Conservation (phyloP, 768 basidiomycete species). For the Termitomyces sp. region DNA sequence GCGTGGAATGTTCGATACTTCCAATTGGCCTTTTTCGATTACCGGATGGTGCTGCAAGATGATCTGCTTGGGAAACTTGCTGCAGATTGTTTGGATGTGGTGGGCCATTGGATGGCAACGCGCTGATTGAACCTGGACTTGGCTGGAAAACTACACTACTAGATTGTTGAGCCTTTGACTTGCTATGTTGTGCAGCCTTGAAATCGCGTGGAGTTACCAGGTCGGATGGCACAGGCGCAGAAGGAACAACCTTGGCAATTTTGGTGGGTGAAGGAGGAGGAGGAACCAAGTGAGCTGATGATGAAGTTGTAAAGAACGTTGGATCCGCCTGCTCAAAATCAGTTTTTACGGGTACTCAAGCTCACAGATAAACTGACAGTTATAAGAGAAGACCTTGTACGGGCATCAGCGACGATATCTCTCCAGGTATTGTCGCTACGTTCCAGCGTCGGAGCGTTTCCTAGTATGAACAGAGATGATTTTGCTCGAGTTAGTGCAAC, state of each 20-base stretch:
- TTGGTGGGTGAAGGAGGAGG: conserved; percentile 19
- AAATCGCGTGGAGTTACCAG: conserved; percentile 17
- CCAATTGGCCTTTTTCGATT: conserved; percentile 6
- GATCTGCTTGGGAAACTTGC: background rate
- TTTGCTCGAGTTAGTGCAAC: conserved; percentile 97
- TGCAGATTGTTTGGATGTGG: background rate
- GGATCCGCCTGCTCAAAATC: conserved; percentile 17
- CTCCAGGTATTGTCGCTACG: conserved; percentile 80
- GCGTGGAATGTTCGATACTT: background rate
- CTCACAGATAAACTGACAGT: conserved; percentile 39
- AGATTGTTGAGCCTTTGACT: conserved; percentile 2
- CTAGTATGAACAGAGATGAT: conserved; percentile 90
- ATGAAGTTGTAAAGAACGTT: conserved; percentile 20
- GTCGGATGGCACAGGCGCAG: conserved; percentile 13
- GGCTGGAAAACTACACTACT: background rate
- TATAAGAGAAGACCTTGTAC: conserved; percentile 53
- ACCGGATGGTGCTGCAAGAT: background rate
- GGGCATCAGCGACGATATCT: conserved; percentile 72
- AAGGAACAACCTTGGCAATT: conserved; percentile 2
- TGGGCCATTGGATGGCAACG: background rate
- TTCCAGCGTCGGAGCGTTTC: conserved; percentile 85
- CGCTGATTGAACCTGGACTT: background rate
- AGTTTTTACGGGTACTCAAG: background rate
- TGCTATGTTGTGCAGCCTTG: conserved; percentile 4
- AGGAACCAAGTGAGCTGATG: background rate